Evolutionary conservation across 495 filamentous ascomycete genomes (phyloP), one percentile per base, ranked within the genome.

Genomic region (Aspergillus bertholletiae): DNA sequence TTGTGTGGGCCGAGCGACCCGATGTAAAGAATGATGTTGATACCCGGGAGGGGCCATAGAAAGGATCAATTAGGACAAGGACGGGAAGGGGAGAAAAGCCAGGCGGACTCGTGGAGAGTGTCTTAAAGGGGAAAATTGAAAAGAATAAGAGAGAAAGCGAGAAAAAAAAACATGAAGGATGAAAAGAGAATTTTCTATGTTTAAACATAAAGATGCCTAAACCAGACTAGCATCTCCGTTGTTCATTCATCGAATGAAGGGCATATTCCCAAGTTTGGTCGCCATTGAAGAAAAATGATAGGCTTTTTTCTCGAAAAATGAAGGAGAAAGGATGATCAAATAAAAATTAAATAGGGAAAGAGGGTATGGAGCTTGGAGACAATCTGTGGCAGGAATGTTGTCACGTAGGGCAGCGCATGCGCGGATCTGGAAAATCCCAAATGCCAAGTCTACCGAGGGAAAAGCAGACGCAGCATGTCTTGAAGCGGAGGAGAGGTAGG

Each of bases 331-430:
- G 44, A 18, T 22, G 34, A 26, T 15, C 13, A 35, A 30, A n/a
- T n/a, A 50, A 24, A 32, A 43, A n/a, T 43, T 27, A 34, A 26
- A 24, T 13, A 34, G 27, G 5, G 20, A 35, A 24, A 20, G 32
- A 47, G 34, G 22, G 13, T 13, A 56, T 58, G 53, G 51, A 56
- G n/a, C n/a, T n/a, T n/a, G n/a, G 41, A 45, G 44, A 60, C 53
- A 43, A 34, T 55, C 46, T 49, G 60, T 56, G 60, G 60, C 55
- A 61, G 58, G 62, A 61, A 65, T 61, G 56, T 61, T 61, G 58
- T 58, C 53, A 55, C 56, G 62, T 61, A 61, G 62, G 56, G 62
- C 62, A 61, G 59, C 58, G 59, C 57, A 53, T 65, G 56, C 56
- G 51, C 56, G 54, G 48, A 59, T 60, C 55, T 54, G 48, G 53